These are phyloP conservation scores for Xylariaceae sp. DNA, from an alignment of 2,329 filamentous ascomycete species.

Conservation along the genomic window DNA sequence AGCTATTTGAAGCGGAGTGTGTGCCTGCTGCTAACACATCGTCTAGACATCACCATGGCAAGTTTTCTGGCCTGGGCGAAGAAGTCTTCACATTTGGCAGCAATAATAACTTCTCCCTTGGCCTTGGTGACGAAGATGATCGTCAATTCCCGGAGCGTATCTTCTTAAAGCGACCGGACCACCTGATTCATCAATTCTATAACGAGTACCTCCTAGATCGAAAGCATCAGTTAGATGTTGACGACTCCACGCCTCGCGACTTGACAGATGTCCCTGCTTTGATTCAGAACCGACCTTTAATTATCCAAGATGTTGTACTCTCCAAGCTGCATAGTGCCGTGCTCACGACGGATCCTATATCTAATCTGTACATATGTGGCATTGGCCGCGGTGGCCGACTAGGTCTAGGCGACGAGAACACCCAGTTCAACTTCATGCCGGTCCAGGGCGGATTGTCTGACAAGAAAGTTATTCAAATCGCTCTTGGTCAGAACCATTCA, in stretches of 20 bases:
- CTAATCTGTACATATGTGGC: conserved; percentile 91
- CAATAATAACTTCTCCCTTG: conserved; percentile 91
- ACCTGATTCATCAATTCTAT: conserved; percentile 74
- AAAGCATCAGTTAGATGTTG: conserved; percentile 31
- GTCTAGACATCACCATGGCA: conserved; percentile 33
- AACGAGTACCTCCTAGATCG: conserved; percentile 63
- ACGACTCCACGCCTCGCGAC: conserved; percentile 37
- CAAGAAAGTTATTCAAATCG: conserved; percentile 75
- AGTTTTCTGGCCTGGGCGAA: conserved; percentile 59
- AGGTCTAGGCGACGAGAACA: conserved; percentile 87
- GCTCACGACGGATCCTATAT: conserved; percentile 81
- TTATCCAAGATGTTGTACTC: conserved; percentile 81
- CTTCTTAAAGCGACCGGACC: conserved; percentile 72
- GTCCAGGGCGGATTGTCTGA: conserved; percentile 77
- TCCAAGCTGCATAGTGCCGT: conserved; percentile 92
- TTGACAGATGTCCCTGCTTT: conserved; percentile 68
- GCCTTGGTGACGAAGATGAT: conserved; percentile 94
- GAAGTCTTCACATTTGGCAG: conserved; percentile 94
- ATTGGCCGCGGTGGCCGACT: conserved; percentile 89
- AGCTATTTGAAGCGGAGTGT: conserved; percentile 30
- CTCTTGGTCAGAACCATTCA: conserved; percentile 88
- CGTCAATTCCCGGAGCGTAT: conserved; percentile 91
- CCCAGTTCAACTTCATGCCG: conserved; percentile 82
- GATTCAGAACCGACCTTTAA: conserved; percentile 70
- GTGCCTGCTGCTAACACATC: conserved; percentile 29